These are phyloP conservation scores for Ciborinia camelliae DNA, from an alignment of 2,329 filamentous ascomycete species.

Conservation along the genomic window DNA sequence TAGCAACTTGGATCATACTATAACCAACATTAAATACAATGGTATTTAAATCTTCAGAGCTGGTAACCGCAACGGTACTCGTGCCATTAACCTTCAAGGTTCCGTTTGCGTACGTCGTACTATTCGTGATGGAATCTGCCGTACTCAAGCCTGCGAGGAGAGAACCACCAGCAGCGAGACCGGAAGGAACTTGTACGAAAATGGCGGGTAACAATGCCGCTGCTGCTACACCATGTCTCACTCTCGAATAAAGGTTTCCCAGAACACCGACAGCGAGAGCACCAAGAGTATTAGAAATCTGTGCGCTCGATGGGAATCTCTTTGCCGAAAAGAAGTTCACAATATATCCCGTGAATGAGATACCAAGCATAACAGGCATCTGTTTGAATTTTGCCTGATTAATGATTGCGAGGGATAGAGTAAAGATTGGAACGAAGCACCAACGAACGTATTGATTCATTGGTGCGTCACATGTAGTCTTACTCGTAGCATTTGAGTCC, in stretches of 20 bases:
- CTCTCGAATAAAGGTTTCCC: conserved; percentile 71
- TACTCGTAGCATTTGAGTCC: conserved; percentile 46
- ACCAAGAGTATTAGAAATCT: conserved; percentile 73
- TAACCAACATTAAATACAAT: conserved; percentile 42
- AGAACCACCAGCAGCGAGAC: conserved; percentile 58
- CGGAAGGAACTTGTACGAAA: conserved; percentile 66
- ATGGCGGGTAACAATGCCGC: conserved; percentile 85
- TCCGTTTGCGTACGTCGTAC: conserved; percentile 32
- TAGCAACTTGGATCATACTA: conserved; percentile 43
- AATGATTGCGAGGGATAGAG: conserved; percentile 68
- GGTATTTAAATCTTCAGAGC: conserved; percentile 35
- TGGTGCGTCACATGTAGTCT: conserved; percentile 45
- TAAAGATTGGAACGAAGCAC: conserved; percentile 70
- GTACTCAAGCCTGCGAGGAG: conserved; percentile 55
- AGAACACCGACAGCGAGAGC: conserved; percentile 73
- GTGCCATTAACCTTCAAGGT: conserved; percentile 33
- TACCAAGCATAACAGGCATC: conserved; percentile 71
- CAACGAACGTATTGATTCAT: conserved; percentile 57
- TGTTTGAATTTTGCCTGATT: conserved; percentile 83
- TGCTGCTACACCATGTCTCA: conserved; percentile 64
- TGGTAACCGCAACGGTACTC: conserved; percentile 27
- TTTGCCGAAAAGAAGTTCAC: conserved; percentile 70
- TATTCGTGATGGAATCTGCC: conserved; percentile 51
- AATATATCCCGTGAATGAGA: conserved; percentile 70
- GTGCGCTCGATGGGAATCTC: conserved; percentile 65